Evolutionary conservation across 257 asterid species (phyloP), one percentile per base, ranked within the genome.

Genomic region (Solanum clarkiae): DNA sequence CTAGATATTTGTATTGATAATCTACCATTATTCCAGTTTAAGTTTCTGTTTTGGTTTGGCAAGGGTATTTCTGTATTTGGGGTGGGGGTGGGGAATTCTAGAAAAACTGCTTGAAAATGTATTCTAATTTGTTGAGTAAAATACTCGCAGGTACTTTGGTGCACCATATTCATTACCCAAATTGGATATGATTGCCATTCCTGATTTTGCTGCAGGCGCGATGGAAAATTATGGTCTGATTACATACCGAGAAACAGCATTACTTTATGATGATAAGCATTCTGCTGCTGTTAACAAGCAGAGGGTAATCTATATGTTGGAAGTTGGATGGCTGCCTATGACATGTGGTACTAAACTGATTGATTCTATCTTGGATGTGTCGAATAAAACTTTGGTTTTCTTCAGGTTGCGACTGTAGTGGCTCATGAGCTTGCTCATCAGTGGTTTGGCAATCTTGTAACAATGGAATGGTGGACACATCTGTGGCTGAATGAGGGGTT

Each of bases 381-480:
- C 26, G 29, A 68, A 68, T n/a, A 53, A 83, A 54, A 51, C 1
- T 85, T 84, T 40, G 87, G 71, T 85, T 80, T 59, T 80, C 82
- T 84, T 86, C 91, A 94, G 99, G 99, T 96, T 91, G 94, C 98
- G 24, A 91, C 90, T 77, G 98, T 94, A 85, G 99, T 96, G 82
- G 98, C 98, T 86, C 99, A 96, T 89, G 99, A 96, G 90, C 94
- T 96, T 80, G 99, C 98, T 72, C 99, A 94, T 86, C 98, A 96
- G 92, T 96, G 99, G 99, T 94, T 96, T 90, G 99, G 99, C 83
- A 96, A 96, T 93, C 99, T 96, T 75, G 98, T 96, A 83, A 96
- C 98, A 26, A 96, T 96, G 99, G 98, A 96, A 89, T 96, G 99
- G 99, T 96, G 99, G 99, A 96, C 99, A 3, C 99, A 96, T 91